Percentiles rank a stretch among this genome's conserved stretches.
Conservation (phyloP, 1,284 basidiomycete species). For the Stygiomarasmius scandens region DNA sequence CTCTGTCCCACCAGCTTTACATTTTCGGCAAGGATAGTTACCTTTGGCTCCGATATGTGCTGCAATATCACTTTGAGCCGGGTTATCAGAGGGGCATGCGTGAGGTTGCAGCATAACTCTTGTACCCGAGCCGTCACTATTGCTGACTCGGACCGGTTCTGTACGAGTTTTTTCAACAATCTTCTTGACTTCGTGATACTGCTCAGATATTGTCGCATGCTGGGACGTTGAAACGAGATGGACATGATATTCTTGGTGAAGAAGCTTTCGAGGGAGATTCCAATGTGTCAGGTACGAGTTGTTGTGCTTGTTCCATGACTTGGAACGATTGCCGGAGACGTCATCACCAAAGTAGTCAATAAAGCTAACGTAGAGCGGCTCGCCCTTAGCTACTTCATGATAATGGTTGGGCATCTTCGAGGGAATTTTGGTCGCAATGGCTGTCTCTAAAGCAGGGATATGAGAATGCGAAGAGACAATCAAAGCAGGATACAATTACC, state of each 20-base stretch:
- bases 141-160: background rate
- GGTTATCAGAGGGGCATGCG: background rate
- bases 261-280: conserved; percentile 8
- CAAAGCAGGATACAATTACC: background rate
- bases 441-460: no score
- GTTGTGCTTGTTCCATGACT: conserved; percentile 28
- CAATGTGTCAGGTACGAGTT: conserved; percentile 20
- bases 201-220: background rate
- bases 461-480: background rate
- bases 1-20: conserved; percentile 2
- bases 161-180: conserved; percentile 23
- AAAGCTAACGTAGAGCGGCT: conserved; percentile 18
- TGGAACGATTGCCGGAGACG: conserved; percentile 24
- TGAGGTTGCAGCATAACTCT: background rate
- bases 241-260: conserved; percentile 26
- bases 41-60: conserved; percentile 24
- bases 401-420: background rate
- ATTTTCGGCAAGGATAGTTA: conserved; percentile 13
- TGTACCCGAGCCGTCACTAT: background rate
- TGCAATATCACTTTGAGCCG: background rate
- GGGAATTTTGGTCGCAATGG: background rate
- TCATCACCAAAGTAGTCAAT: conserved; percentile 20
- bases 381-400: conserved; percentile 9
- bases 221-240: conserved; percentile 24
- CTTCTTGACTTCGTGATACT: conserved; percentile 28